Base-by-base conservation (phyloP, 148 eudicot species). In the Rhododendron molle region DNA sequence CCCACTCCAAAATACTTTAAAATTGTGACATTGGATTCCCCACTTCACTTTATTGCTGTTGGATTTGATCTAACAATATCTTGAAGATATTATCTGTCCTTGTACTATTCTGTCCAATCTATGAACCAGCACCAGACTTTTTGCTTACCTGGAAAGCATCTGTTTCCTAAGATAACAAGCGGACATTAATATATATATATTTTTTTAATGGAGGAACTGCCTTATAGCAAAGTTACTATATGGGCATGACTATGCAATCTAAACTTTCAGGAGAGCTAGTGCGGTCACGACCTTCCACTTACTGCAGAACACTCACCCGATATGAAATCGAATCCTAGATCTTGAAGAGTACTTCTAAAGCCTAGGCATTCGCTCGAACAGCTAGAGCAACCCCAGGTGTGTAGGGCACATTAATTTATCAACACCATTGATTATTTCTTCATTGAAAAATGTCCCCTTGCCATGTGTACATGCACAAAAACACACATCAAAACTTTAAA, bases 61-160 rank as follows among this genome's bases (percentile, higher is more conserved):
- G 4, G 76, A 58, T 81, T 58, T 21, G 60, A 49, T 47, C 81
- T n/a, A 82, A 47, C 85, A 28, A 32, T 46, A 83, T 83, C 62
- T 71, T 72, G 10, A 71, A 83, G 78, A 67, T 83, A 71, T 80
- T 83, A 23, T 18, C 73, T 83, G 58, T 28, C 72, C 52, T 5
- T 43, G 20, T 3, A 3, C 36, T 7, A 14, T 34, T 8, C 69
- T 67, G 71, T 49, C 28, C 85, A 13, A 30, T 32, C 44, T 54
- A 30, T 82, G 71, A 13, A 54, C 32, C 13, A 81, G 28, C 47
- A 67, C 56, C 52, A 7, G 28, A 21, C 26, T 32, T 67, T 67
- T 40, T 82, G 49, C 76, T 83, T 44, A 44, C 38, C 77, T 67
- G 58, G 38, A 67, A 83, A 36, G 76, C 77, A 18, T 56, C 77